Conservation (phyloP, 805 yeast species). For the Candida ulmi region DNA sequence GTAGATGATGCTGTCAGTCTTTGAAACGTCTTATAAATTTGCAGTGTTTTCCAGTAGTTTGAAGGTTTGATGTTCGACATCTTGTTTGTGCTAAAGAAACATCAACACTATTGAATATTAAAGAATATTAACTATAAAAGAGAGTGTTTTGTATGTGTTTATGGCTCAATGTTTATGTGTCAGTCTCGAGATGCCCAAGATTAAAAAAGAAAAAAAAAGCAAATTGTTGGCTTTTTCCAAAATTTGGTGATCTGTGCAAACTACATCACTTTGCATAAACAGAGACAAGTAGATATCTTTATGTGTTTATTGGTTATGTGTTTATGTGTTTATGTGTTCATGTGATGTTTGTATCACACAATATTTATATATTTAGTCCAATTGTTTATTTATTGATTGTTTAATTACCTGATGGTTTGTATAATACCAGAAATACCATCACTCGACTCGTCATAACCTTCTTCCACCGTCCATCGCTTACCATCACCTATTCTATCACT, state of each 20-base stretch:
- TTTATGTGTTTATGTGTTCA: too few relatives aligned
- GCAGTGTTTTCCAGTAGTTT: not conserved
- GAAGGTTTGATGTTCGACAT: conserved; percentile 1
- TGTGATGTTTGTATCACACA: too few relatives aligned
- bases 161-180: not conserved
- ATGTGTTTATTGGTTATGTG: too few relatives aligned
- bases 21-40: not conserved
- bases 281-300: too few relatives aligned
- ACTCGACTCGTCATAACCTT: conserved; percentile 27
- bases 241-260: too few relatives aligned
- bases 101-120: not conserved
- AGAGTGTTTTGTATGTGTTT: too few relatives aligned
- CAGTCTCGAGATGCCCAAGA: not conserved
- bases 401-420: not conserved
- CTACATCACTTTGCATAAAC: too few relatives aligned
- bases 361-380: too few relatives aligned
- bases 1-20: not conserved
- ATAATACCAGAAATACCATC: conserved; percentile 2
- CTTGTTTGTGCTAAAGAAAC: not conserved
- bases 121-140: too few relatives aligned
- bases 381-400: too few relatives aligned
- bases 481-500: conserved; percentile 11
- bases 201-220: too few relatives aligned
- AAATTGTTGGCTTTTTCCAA: too few relatives aligned
- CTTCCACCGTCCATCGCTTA: conserved; percentile 27